Evolutionary conservation across 257 asterid genomes (phyloP).

Genomic region (Gentiana macrophylla): DNA sequence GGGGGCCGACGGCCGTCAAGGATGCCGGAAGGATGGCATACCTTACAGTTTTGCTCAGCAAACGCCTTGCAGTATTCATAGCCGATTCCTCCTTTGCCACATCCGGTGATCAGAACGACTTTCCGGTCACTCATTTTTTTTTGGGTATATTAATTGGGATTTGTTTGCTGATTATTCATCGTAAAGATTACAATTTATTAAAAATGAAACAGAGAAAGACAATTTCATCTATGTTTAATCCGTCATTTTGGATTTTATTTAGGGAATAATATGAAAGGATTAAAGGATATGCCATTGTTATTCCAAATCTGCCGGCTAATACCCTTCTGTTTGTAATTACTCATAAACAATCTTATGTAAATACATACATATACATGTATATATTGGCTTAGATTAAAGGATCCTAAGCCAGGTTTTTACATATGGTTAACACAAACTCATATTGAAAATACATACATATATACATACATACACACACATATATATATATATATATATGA

Average conservation of each 20-base stretch:
- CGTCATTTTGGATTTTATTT: constrained; percentile 8
- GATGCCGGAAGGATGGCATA: no score
- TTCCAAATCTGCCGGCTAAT: constrained; percentile 8
- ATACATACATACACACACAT: no score
- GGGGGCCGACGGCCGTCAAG: no score
- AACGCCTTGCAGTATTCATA: constrained; percentile 75
- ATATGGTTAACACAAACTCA: no score
- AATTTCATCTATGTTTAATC: constrained; percentile 7
- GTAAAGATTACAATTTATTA: not conserved
- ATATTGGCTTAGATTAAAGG: no score
- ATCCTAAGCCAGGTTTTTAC: no score
- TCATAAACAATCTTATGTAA: no score
- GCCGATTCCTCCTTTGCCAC: constrained; percentile 66
- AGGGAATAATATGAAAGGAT: not conserved
- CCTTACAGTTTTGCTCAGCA: constrained; percentile 39
- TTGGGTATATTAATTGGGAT: not conserved
- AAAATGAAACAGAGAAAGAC: not conserved
- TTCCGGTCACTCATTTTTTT: constrained; percentile 25
- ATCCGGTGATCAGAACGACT: constrained; percentile 66
- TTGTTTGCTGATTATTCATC: no score
- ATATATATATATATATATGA: no score
- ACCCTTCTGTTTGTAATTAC: not conserved
- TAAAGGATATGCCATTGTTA: constrained; percentile 4
- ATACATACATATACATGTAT: no score
- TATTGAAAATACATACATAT: no score